Evolutionary conservation across 345 rosid genomes (phyloP), one percentile per base, ranked within the genome.

Genomic region (Sonneratia caseolaris): DNA sequence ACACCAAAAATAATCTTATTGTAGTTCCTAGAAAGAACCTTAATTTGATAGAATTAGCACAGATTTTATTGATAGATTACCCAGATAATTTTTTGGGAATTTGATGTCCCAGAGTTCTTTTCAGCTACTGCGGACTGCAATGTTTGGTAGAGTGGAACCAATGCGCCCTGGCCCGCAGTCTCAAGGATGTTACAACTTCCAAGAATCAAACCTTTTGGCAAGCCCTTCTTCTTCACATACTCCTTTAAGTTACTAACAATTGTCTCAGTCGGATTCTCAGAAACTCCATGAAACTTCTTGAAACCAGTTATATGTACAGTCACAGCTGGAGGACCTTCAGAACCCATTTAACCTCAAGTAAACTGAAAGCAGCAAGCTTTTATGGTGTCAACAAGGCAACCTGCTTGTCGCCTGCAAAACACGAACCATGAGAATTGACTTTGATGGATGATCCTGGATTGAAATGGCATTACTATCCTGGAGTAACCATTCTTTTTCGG

Each of bases 251-350:
- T 89, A 71, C 72, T 76, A 43, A 86, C 96, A 73, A 90, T 85
- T 57, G 86, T 86, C 84, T 95, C 98, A 0, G 97, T 92, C 27
- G 98, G 99, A 81, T 95, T 95, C 80, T 89, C 98, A 21, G 97
- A 81, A 79, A 92, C 99, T 73, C 99, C 99, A 86, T 92, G 98
- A 80, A 95, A 92, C 82, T 90, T 95, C 84, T 95, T 92, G 81
- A 95, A 95, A 16, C 99, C 98, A 0, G 99, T 95, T 79, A 92
- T 84, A 72, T 95, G 86, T 64, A 95, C 76, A n/a, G 92, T 86
- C 73, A 90, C 86, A 37, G 84, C 78, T 3, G 89, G 75, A 78
- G 92, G 97, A 82, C 97, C 96, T 89, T 92, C 98, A 32, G 99
- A 95, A 78, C 99, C 99, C 98, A 95, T 95, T 74, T 64, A 64